Conservation (phyloP, 257 asterid species). For the Jacaranda copaia region DNA sequence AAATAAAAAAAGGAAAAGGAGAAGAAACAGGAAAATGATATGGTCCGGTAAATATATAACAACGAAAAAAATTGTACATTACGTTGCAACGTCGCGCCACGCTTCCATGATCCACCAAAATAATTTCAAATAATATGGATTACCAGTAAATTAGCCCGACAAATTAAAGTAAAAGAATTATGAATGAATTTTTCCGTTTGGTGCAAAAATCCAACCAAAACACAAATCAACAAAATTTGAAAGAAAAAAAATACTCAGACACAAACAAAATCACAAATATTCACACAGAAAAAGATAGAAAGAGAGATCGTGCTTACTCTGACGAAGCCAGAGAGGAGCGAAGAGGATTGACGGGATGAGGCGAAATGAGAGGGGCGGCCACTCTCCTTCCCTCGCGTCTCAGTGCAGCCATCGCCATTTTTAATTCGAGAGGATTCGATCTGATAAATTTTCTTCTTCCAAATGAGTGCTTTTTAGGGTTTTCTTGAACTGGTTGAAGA, state of each 20-base stretch:
- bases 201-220: neutral
- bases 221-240: neutral
- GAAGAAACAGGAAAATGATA: neutral
- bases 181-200: neutral
- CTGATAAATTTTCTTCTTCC: slow-evolving; percentile 27
- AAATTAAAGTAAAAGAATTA: neutral
- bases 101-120: neutral
- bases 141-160: neutral
- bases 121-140: neutral
- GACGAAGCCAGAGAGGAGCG: slow-evolving; percentile 70
- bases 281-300: neutral
- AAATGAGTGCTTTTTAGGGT: slow-evolving; percentile 36
- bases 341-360: slow-evolving; percentile 56
- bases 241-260: neutral
- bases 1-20: neutral
- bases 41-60: neutral
- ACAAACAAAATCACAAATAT: neutral
- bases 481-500: slow-evolving; percentile 24
- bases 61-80: slow-evolving; percentile 11
- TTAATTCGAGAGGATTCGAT: slow-evolving; percentile 35
- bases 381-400: slow-evolving; percentile 96
- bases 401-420: slow-evolving; percentile 92
- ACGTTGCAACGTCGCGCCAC: neutral
- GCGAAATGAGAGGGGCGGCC: slow-evolving; percentile 70
- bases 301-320: slow-evolving; percentile 52